A percentile compares a stretch with the other conserved stretches of the same genome.
Evolutionary conservation across 768 basidiomycete genomes (phyloP).

Genomic region (Rhodotorula diobovata): DNA sequence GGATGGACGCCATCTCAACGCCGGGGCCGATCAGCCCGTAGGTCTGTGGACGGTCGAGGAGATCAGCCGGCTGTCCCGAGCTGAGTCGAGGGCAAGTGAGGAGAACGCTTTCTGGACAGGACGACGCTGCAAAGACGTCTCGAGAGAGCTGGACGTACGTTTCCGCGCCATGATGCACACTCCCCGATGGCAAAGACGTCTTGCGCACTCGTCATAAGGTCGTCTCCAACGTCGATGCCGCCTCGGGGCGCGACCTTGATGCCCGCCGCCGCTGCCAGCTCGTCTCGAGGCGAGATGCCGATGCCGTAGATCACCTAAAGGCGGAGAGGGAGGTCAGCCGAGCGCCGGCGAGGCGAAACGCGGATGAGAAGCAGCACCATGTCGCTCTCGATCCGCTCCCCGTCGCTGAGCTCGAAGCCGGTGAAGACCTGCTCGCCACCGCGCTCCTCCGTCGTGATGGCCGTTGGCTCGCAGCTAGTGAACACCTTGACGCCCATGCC

Average conservation of each 20-base stretch:
- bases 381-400: conserved; percentile 53
- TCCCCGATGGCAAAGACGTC: conserved; percentile 72
- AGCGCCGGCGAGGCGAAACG: not conserved
- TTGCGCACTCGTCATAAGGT: conserved; percentile 57
- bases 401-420: conserved; percentile 57
- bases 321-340: not conserved
- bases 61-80: no score
- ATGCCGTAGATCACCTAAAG: conserved; percentile 58
- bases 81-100: no score
- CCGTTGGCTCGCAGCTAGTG: conserved; percentile 50
- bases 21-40: conserved; percentile 74
- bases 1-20: conserved; percentile 63
- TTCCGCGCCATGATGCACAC: conserved; percentile 63
- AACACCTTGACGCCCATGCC: conserved; percentile 60
- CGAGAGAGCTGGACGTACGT: conserved; percentile 40
- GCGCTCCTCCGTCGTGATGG: conserved; percentile 49
- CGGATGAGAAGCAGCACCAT: conserved; percentile 46
- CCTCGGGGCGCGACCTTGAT: conserved; percentile 55
- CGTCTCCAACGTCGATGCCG: conserved; percentile 60
- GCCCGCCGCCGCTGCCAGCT: conserved; percentile 58
- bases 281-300: conserved; percentile 67
- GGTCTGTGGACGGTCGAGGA: conserved; percentile 41
- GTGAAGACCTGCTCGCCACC: conserved; percentile 48
- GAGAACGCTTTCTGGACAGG: not conserved
- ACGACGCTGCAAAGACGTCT: no score